Evolutionary conservation across 1,284 basidiomycete species (phyloP).

Genomic region (Fomitiporia mediterranea): DNA sequence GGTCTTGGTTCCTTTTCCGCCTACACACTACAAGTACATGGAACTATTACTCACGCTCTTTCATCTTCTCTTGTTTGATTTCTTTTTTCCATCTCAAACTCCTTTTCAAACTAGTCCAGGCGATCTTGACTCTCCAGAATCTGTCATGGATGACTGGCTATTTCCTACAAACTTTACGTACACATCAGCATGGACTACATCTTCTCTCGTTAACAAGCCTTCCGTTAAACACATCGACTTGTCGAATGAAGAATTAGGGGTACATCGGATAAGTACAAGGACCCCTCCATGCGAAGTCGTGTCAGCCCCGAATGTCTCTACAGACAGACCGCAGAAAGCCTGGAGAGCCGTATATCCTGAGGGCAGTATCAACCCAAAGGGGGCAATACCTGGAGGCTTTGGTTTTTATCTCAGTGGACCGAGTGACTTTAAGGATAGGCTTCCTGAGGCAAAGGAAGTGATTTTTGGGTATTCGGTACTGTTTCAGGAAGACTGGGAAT

Average conservation of each 20-base stretch:
- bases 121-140: background rate
- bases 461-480: constrained; percentile 27
- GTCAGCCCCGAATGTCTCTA: constrained; percentile 27
- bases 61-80: background rate
- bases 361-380: constrained; percentile 56
- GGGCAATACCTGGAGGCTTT: constrained; percentile 33
- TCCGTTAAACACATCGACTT: background rate
- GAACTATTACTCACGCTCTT: background rate
- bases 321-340: constrained; percentile 31
- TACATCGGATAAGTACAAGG: constrained; percentile 41
- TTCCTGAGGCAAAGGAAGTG: constrained; percentile 23
- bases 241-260: constrained; percentile 38
- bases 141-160: constrained; percentile 13
- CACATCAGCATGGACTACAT: constrained; percentile 16
- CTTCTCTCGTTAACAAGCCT: constrained; percentile 3
- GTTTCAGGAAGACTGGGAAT: constrained; percentile 29
- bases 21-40: no score
- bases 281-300: constrained; percentile 39
- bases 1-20: no score
- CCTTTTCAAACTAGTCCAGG: constrained; percentile 2
- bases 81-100: constrained; percentile 6
- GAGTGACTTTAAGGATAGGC: constrained; percentile 14
- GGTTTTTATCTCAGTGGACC: constrained; percentile 28
- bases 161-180: constrained; percentile 10
- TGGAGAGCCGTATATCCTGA: constrained; percentile 60